phyloP scores from a whole-genome alignment of 306 rosid genomes.

The Adenanthera pavonina region DNA sequence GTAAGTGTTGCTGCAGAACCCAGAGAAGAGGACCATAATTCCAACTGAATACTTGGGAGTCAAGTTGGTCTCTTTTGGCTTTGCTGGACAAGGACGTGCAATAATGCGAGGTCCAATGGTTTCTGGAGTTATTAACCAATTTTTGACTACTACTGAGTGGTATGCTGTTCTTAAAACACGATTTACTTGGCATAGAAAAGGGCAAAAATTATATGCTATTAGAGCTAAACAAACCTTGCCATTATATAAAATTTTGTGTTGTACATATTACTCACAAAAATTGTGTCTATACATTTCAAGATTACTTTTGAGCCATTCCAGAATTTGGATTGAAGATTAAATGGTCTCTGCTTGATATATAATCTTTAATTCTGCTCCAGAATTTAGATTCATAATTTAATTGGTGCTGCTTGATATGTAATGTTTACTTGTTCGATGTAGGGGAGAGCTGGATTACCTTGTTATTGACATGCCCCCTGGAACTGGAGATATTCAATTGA shows the following conservation, averaged over 20 bases:
- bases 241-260: constrained; percentile 21
- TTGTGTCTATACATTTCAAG: background rate
- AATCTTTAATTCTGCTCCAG: constrained; percentile 9
- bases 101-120: constrained; percentile 99
- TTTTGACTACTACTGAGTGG: constrained; percentile 94
- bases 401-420: constrained; percentile 30
- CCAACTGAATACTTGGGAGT: constrained; percentile 97
- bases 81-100: constrained; percentile 98
- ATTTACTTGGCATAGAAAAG: constrained; percentile 14
- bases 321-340: constrained; percentile 21
- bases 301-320: constrained; percentile 23
- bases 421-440: constrained; percentile 49
- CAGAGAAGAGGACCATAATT: constrained; percentile 83
- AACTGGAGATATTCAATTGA: constrained; percentile 98
- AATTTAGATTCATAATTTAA: constrained; percentile 6
- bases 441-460: constrained; percentile 99
- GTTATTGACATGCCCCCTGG: constrained; percentile 99
- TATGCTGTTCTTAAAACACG: constrained; percentile 40
- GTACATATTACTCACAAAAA: background rate
- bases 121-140: constrained; percentile 94
- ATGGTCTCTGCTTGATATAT: background rate
- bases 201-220: constrained; percentile 19
- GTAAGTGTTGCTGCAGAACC: constrained; percentile 58
- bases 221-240: constrained; percentile 27
- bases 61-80: constrained; percentile 95